Evolutionary conservation across 2,329 filamentous ascomycete species (phyloP).

Genomic region (Hymenoscyphus albidus): DNA sequence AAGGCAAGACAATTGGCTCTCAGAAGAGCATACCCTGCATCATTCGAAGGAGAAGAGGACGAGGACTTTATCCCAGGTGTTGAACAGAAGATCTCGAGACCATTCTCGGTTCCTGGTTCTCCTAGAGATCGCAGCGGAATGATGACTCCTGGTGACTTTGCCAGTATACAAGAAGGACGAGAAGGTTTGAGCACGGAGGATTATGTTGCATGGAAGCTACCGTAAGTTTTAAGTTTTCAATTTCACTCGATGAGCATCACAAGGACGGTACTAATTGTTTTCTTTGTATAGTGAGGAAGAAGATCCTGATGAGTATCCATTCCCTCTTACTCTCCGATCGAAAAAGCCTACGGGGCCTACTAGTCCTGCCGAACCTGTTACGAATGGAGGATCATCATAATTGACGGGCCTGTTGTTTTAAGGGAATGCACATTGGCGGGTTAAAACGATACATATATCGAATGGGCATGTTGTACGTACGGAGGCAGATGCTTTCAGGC

Average conservation of each 20-base stretch:
- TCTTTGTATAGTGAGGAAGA: conserved; percentile 71
- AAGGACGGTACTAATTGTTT: conserved; percentile 19
- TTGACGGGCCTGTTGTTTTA: not conserved
- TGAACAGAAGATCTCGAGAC: conserved; percentile 91
- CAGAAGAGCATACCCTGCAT: conserved; percentile 83
- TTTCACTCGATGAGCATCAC: not conserved
- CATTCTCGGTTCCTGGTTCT: conserved; percentile 89
- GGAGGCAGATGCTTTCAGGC: too few species aligned
- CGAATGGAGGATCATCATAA: conserved; percentile 4
- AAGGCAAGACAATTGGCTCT: conserved; percentile 93
- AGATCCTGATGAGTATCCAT: conserved; percentile 75
- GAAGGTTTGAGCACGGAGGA: conserved; percentile 95
- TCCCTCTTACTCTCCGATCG: conserved; percentile 61
- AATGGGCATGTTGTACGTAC: too few species aligned
- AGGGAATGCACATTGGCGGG: not conserved
- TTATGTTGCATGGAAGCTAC: conserved; percentile 96
- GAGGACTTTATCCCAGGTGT: conserved; percentile 88
- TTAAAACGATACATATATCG: not conserved
- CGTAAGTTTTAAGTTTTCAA: conserved; percentile 60
- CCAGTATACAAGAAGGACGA: conserved; percentile 87
- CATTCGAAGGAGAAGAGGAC: conserved; percentile 75
- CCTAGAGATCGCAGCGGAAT: conserved; percentile 87
- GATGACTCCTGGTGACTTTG: conserved; percentile 99
- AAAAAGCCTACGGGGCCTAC: conserved; percentile 36
- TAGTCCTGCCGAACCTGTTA: conserved; percentile 29